Conservation (phyloP, 208 protist genomes). For the Angomonas ambiguus region DNA sequence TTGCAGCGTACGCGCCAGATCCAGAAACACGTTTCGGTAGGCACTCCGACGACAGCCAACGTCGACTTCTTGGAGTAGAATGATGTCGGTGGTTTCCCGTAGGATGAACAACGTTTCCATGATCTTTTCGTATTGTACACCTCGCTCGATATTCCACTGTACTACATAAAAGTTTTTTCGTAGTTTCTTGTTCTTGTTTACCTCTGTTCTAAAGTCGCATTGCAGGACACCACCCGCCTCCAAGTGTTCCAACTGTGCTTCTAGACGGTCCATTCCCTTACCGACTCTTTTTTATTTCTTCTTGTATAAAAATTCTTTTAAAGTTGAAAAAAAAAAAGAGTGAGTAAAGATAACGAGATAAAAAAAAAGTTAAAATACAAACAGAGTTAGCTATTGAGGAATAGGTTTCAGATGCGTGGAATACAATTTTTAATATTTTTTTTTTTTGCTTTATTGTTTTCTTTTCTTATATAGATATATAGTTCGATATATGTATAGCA, state of each 20-base stretch:
- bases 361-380: neutral
- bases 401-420: too few relatives aligned
- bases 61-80: constrained; percentile 82
- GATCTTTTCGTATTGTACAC: constrained; percentile 50
- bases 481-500: too few relatives aligned
- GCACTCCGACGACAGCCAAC: constrained; percentile 63
- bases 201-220: constrained; percentile 54
- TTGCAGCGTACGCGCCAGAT: constrained; percentile 48
- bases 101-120: constrained; percentile 28
- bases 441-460: constrained; percentile 4
- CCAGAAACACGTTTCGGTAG: constrained; percentile 59
- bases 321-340: neutral
- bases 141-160: constrained; percentile 88
- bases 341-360: constrained; percentile 5
- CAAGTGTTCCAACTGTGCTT: constrained; percentile 20
- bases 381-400: too few relatives aligned
- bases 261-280: neutral
- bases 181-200: constrained; percentile 24
- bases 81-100: constrained; percentile 43
- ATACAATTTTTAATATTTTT: neutral
- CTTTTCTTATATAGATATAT: neutral
- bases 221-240: constrained; percentile 46
- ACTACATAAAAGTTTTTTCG: constrained; percentile 45
- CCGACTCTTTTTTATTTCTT: neutral
- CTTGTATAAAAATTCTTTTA: constrained; percentile 7